phyloP scores from a whole-genome alignment of 2,329 filamentous ascomycete genomes.

The Phoma sp. region DNA sequence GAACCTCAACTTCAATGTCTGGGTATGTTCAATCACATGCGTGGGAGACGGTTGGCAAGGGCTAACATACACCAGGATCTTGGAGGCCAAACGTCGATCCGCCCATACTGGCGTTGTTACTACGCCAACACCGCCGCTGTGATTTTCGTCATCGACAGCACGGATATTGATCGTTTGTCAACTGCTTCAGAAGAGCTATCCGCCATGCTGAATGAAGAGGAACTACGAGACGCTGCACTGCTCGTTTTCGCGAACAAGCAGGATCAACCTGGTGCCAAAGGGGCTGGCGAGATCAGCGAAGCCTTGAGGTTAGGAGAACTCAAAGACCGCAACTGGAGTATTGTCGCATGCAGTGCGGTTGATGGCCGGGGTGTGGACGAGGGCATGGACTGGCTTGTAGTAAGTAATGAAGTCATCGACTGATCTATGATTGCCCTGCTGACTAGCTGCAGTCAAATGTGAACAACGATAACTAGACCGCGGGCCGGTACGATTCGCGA shows the following conservation, averaged over 20 bases:
- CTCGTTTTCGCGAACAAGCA: conserved; percentile 99
- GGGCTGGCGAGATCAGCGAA: conserved; percentile 95
- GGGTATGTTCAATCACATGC: conserved; percentile 66
- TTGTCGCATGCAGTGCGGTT: conserved; percentile 95
- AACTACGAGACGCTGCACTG: conserved; percentile 89
- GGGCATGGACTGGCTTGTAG: conserved; percentile 99
- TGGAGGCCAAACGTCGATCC: conserved; percentile 96
- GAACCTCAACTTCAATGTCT: conserved; percentile 98
- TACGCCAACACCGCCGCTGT: conserved; percentile 98
- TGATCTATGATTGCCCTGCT: conserved; percentile 5
- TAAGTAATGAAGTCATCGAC: conserved; percentile 56
- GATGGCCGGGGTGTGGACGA: conserved; percentile 94
- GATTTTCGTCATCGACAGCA: conserved; percentile 98
- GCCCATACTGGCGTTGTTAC: conserved; percentile 99
- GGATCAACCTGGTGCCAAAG: conserved; percentile 95
- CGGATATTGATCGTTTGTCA: conserved; percentile 92
- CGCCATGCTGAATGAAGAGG: conserved; percentile 96
- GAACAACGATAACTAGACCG: conserved; percentile 14
- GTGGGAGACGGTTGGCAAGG: background rate
- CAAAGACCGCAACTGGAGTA: conserved; percentile 98
- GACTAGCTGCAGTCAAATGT: conserved; percentile 12
- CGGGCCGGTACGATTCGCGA: conserved; percentile 5
- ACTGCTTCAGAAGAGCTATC: conserved; percentile 92
- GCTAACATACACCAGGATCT: conserved; percentile 69
- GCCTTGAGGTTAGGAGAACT: conserved; percentile 88